Evolutionary conservation across 306 rosid genomes (phyloP).

Genomic region (Carpinus fangiana): DNA sequence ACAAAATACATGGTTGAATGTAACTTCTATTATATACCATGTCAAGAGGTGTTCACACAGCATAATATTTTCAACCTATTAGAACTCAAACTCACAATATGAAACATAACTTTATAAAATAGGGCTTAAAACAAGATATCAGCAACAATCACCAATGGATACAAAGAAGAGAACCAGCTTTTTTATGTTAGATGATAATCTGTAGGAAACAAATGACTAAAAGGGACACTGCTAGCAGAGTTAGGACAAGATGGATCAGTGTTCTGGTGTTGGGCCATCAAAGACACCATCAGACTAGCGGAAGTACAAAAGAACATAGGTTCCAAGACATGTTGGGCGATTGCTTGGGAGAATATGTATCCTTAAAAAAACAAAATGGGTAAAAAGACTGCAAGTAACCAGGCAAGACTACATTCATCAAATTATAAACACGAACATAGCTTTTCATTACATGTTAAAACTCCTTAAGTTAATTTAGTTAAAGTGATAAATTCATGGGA

Average conservation of each 20-base stretch:
- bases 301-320: not conserved
- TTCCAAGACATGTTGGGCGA: not conserved
- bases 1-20: not conserved
- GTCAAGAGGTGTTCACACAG: not conserved
- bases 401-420: not conserved
- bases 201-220: not conserved
- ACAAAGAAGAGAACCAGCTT: not conserved
- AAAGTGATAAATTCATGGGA: not conserved
- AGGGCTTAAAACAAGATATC: not conserved
- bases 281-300: constrained; percentile 1
- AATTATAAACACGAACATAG: not conserved
- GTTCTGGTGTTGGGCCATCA: not conserved
- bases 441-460: not conserved
- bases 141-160: not conserved
- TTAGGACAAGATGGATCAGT: not conserved
- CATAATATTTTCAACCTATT: not conserved
- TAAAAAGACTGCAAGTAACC: not conserved
- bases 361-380: not conserved
- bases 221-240: not conserved
- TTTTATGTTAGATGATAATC: not conserved
- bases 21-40: not conserved
- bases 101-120: not conserved
- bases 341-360: not conserved
- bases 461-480: not conserved
- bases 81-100: not conserved